Base-by-base conservation (phyloP, 2,329 filamentous ascomycete genomes). In the Pseudocercospora fijiensis region DNA sequence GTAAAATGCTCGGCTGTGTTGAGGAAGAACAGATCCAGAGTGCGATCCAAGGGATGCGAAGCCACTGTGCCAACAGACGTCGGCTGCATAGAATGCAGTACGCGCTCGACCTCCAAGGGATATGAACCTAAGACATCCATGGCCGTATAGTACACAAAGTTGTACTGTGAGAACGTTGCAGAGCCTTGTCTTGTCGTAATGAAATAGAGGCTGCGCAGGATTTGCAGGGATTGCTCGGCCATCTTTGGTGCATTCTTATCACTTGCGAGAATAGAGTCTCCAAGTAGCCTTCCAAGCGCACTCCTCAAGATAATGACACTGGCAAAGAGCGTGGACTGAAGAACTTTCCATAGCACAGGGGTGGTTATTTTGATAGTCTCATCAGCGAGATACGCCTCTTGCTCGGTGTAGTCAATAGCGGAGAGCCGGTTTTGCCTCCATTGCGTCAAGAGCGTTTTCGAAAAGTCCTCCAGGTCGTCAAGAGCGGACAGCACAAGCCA, bases 1-100 rank as follows among this genome's bases (percentile, higher is more conserved):
- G 91, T 88, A 65, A 96, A 87, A 75, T 96, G 91, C 75, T 96
- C 93, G 1, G 90, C 88, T 0, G 89, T 86, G 73, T 96, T 95
- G 66, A 97, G 84, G 77, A 96, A 96, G 79, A 91, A 96, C 16
- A 96, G 84, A 73, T 95, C 90, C n/a, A 94, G 80, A 18, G 85
- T 88, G 62, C 90, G 84, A 69, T 91, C 86, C 1, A 92, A 80
- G 4, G 89, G 86, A 67, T 89, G 85, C 5, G 79, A 77, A 0
- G 89, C 85, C 30, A 90, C 86, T 11, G 62, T 58, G 45, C 84
- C 83, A 18, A 83, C 75, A 63, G 84, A 79, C 47, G 77, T 76
- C 5, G 86, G 86, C 62, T 84, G 82, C 57, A 89, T 88, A 20
- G 85, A 83, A 65, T 82, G 80, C 24, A 96, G 78, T 70, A 96